phyloP scores from a whole-genome alignment of 306 rosid species.

The cucumber (Cucumis sativus) region Cucumber_9930_V3 NC_026659.2:3492501-3493000 shows the following conservation, averaged over 20 bases:
- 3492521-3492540: too few relatives aligned
- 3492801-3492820: neutral
- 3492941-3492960: neutral
- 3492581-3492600: too few relatives aligned
- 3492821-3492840: conserved; percentile 38
- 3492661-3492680: too few relatives aligned
- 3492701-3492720: too few relatives aligned
- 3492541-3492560: too few relatives aligned
- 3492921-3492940: conserved; percentile 47
- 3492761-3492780: neutral
- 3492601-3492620: too few relatives aligned
- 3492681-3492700: too few relatives aligned
- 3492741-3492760: neutral
- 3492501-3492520: neutral
- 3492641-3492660: too few relatives aligned
- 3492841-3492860: conserved; percentile 80
- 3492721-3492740: too few relatives aligned
- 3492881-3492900: conserved; percentile 80
- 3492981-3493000: neutral
- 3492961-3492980: neutral
- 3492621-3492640: too few relatives aligned
- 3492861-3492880: conserved; percentile 92
- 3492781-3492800: neutral
- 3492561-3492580: too few relatives aligned
- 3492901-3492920: conserved; percentile 80